Evolutionary conservation across 2,329 filamentous ascomycete genomes (phyloP).

Genomic region (Xylariomycetidae sp.): DNA sequence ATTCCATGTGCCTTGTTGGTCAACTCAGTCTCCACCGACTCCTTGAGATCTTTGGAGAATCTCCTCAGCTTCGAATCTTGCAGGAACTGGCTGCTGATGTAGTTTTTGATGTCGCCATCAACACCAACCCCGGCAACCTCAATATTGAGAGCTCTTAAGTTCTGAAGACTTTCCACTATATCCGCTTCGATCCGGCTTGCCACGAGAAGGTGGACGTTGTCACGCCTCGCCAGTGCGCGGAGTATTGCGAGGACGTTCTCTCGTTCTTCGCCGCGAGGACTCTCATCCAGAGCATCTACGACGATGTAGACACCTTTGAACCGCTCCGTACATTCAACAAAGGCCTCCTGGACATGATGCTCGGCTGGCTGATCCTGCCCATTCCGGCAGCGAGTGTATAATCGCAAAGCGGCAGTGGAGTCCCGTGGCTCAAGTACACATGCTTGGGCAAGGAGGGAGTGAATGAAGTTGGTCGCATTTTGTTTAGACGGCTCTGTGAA

Average conservation of each 20-base stretch:
- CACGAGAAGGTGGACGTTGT: conserved; percentile 24
- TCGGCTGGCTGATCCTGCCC: no score
- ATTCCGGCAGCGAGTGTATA: no score
- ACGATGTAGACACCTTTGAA: conserved; percentile 31
- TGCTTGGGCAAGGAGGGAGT: no score
- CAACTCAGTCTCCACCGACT: conserved; percentile 22
- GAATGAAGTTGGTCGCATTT: no score
- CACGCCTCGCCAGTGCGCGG: conserved; percentile 21
- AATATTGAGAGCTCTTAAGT: conserved; percentile 16
- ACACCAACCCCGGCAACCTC: conserved; percentile 11
- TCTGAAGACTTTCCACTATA: conserved; percentile 19
- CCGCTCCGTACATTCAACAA: no score
- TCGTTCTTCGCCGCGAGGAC: conserved; percentile 19
- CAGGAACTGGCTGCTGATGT: conserved; percentile 18
- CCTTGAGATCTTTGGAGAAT: no score
- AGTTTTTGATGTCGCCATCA: conserved; percentile 24
- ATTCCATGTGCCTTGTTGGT: conserved; percentile 24
- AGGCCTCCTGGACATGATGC: no score
- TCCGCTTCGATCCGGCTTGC: conserved; percentile 30
- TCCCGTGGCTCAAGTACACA: no score
- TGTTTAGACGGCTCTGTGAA: no score
- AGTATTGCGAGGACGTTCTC: conserved; percentile 20
- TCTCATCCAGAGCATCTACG: conserved; percentile 35
- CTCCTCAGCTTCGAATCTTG: conserved; percentile 19
- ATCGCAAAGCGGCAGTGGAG: no score